Base-by-base conservation (phyloP, 164 flowering plant genomes). In the Piper longum region DNA sequence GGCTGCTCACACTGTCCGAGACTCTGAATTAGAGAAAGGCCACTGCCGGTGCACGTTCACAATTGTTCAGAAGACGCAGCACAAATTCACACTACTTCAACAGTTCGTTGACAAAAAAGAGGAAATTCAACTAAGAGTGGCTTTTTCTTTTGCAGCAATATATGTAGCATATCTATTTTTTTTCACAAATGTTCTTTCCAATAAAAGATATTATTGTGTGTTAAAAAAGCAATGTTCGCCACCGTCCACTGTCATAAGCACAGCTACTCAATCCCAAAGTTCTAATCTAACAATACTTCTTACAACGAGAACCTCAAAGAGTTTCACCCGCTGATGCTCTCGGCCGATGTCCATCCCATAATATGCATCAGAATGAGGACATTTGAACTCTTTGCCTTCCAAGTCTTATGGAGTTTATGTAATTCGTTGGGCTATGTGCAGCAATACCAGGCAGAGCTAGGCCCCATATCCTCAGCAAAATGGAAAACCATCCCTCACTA, bases 401-500 rank as follows among this genome's bases (percentile, higher is more conserved):
- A 56, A 82, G 62, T 57, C 85, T 72, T 42, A 79, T 78, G 14
- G 66, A n/a, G 59, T 88, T 86, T 8, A 74, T 79, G 69, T 91
- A 88, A 70, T 91, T 84, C 39, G 65, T 74, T 41, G 80, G 82
- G 57, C 57, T 18, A 74, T 88, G 97, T 71, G 80, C 83, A 62
- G 89, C 40, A 57, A 91, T 11, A 41, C 93, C 96, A 2, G 97
- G 96, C 40, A 85, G 7, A 1, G 77, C 44, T 67, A 88, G 59
- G 4, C 91, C 92, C 19, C 76, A 4, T 11, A 78, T 19, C 72
- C 96, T 82, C 4, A 74, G 54, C 59, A 72, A 2, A 64, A 16
- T 80, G 66, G 76, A 26, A 26, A 79, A 61, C 84, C 83, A 78
- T 0, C 78, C 73, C 66, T 85, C 93, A 60, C 40, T 64, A 64